Conservation (phyloP, 805 yeast species). For the Metschnikowia santaceciliae region DNA sequence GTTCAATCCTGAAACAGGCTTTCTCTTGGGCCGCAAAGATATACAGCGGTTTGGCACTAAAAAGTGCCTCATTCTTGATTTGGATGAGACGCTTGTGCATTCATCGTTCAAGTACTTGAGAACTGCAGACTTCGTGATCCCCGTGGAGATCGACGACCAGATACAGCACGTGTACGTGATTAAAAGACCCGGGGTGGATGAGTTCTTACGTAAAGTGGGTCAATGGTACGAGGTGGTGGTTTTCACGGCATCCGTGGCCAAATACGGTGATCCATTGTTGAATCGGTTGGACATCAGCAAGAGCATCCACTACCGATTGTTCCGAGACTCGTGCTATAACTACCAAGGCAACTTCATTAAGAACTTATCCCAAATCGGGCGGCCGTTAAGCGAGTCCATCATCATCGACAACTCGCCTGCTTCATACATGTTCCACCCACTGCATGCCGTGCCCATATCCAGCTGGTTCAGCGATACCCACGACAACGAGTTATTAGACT, state of each 20-base stretch:
- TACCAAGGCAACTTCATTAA: conserved; percentile 94
- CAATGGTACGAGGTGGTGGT: conserved; percentile 90
- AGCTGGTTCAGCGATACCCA: conserved; percentile 98
- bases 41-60: conserved; percentile 49
- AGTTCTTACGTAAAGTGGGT: conserved; percentile 79
- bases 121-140: conserved; percentile 93
- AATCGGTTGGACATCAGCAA: conserved; percentile 79
- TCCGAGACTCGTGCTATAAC: conserved; percentile 90
- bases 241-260: conserved; percentile 91
- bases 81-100: conserved; percentile 96
- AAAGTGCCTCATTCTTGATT: conserved; percentile 85
- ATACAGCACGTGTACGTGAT: conserved; percentile 93
- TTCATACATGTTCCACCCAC: conserved; percentile 96
- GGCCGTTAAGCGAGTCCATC: conserved; percentile 81
- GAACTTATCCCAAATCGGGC: conserved; percentile 88
- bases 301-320: conserved; percentile 83
- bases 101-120: conserved; percentile 88
- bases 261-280: conserved; percentile 93
- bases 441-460: conserved; percentile 94
- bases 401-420: conserved; percentile 98
- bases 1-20: conserved; percentile 57
- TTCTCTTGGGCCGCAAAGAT: conserved; percentile 56
- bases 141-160: conserved; percentile 93
- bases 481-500: conserved; percentile 90
- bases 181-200: conserved; percentile 97